Base-by-base conservation (phyloP, 2,329 filamentous ascomycete genomes). In the Talaromyces albobiverticillius region DNA sequence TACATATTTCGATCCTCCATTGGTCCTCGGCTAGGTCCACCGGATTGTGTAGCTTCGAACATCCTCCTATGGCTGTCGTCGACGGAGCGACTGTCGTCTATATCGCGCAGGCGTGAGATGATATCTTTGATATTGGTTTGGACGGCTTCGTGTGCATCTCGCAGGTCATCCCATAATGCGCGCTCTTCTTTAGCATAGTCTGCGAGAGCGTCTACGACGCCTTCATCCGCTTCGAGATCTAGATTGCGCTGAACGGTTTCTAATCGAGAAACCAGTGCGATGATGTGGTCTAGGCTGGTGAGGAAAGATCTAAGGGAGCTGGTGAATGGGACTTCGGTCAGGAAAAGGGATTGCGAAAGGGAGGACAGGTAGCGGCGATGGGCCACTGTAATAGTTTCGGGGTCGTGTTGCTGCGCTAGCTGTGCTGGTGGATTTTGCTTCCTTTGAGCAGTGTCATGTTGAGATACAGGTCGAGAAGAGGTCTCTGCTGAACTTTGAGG, bases 181-280 rank as follows among this genome's bases (percentile, higher is more conserved):
- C 71, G 69, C 67, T 95, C 89, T 66, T 96, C 91, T 47, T 82
- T 79, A 18, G 79, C 81, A 38, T 90, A 82, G 64, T 90, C 84
- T 1, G 85, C 80, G 64, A 88, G 86, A 0, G 85, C 84, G 65
- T 90, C 89, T 4, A 92, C 83, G 0, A 94, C 88, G 5, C 89
- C 90, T 54, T 90, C 87, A 63, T 95, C 90, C 3, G 83, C 80
- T 69, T 95, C 89, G 0, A 95, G 81, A 67, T 96, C 91, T 32
- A 90, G 79, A 0, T 87, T 85, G 16, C 83, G 82, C 78, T 92
- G 94, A 47, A 94, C 84, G 2, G 78, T 79, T 59, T 94, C 85
- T 0, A 96, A 79, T 2, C 90, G 87, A 50, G 84, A 81, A 43
- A 94, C 82, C 36, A 91, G 83, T 0, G 89, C 87, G 23, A 90